Conservation (phyloP, 2,329 filamentous ascomycete genomes). For the Pseudogymnoascus sp. region DNA sequence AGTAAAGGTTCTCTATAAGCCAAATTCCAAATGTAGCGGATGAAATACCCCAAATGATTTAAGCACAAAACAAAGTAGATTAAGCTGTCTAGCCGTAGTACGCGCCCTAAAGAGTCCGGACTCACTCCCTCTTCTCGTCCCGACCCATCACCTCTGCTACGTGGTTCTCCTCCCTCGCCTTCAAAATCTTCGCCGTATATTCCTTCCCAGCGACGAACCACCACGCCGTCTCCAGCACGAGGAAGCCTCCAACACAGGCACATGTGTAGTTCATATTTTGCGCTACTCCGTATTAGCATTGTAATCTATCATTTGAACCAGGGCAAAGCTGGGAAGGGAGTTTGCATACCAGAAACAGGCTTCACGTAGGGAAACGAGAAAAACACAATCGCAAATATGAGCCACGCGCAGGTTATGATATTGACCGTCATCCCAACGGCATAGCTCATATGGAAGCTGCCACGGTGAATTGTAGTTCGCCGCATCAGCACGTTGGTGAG, state of each 20-base stretch:
- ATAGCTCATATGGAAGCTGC: slow-evolving; percentile 33
- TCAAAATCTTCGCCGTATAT: slow-evolving; percentile 34
- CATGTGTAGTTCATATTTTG: slow-evolving; percentile 45
- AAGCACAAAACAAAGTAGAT: background rate
- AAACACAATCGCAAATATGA: slow-evolving; percentile 37
- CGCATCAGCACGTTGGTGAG: slow-evolving; percentile 36
- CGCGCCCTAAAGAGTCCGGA: background rate
- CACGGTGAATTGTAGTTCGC: slow-evolving; percentile 34
- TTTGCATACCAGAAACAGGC: slow-evolving; percentile 27
- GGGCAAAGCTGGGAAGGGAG: background rate
- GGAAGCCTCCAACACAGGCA: slow-evolving; percentile 36
- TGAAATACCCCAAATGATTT: background rate
- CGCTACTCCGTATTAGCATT: slow-evolving; percentile 11
- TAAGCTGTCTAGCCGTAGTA: background rate
- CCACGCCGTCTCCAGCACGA: slow-evolving; percentile 34
- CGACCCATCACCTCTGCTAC: background rate
- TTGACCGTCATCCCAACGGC: slow-evolving; percentile 32
- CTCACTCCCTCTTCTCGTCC: background rate
- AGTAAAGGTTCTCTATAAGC: background rate
- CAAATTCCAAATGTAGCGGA: background rate
- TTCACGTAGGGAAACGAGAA: slow-evolving; percentile 38
- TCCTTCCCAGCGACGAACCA: slow-evolving; percentile 36
- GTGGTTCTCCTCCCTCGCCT: slow-evolving; percentile 27
- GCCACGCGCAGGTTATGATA: slow-evolving; percentile 32
- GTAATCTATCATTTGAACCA: background rate